Base-by-base conservation (phyloP, 2,329 filamentous ascomycete genomes). In the Colletotrichum costaricense region DNA sequence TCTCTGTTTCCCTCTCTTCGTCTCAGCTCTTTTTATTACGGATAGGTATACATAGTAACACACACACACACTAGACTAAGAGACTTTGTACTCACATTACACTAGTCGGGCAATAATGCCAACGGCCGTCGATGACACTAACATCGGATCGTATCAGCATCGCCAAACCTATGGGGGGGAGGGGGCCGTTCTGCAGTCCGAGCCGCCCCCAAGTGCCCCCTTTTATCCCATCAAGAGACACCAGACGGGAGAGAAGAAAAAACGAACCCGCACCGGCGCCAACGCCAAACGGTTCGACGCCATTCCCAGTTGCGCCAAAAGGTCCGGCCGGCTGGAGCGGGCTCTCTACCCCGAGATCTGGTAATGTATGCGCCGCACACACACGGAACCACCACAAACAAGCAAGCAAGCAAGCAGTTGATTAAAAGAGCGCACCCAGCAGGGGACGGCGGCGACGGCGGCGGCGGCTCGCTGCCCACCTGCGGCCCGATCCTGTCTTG, bases 401-500 rank as follows among this genome's bases (percentile, higher is more conserved):
- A 42, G 16, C 38, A 42, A 42, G 38, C 38, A 42, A 42, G 38
- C 38, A 42, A 42, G 14, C 16, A n/a, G 19, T n/a, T 49, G 42
- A 49, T 49, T 22, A 49, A 49, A 22, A 49, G 42, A n/a, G 42
- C 42, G 19, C 42, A 22, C 1, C 14, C 16, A 42, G 38, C 38
- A 42, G 38, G 38, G 38, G 38, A 42, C 38, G 7, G 38, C 38
- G 38, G 38, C 38, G 38, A 42, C 38, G 19, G 42, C 42, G 19
- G 42, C 42, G 42, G 30, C 30, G 30, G 14, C 11, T 26, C 35
- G 26, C 46, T 60, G 58, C 65, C 57, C 65, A 26, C 66, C 19
- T 63, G 66, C 70, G 66, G 70, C 66, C 70, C 66, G 70, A 72
- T 69, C 70, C 70, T 69, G 66, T 60, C 70, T 69, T 72, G 66